phyloP scores from a whole-genome alignment of 331 rosid genomes.

The Malus hybrid region DNA sequence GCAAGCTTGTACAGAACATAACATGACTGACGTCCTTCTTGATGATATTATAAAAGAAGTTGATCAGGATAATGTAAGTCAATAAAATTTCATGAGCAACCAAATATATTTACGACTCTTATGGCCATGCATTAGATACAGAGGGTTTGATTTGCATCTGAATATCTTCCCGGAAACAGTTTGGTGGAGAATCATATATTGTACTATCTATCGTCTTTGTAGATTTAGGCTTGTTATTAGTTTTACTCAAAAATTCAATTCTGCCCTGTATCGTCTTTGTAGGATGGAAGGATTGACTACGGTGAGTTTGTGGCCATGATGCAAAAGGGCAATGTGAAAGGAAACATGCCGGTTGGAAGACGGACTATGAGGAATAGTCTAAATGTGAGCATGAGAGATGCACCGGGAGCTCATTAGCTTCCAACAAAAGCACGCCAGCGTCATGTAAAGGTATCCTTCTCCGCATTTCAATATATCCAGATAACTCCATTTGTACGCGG shows the following conservation, averaged over 20 bases:
- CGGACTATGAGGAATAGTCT: conserved; percentile 97
- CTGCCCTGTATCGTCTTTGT: conserved; percentile 1
- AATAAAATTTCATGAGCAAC: background rate
- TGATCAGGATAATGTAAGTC: conserved; percentile 93
- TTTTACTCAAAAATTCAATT: background rate
- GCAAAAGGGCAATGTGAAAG: conserved; percentile 94
- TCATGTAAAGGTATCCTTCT: conserved; percentile 35
- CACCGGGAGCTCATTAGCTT: conserved; percentile 63
- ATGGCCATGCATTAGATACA: background rate
- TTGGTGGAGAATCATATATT: background rate
- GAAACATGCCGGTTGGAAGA: conserved; percentile 77
- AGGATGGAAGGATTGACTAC: conserved; percentile 99
- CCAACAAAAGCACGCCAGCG: conserved; percentile 16
- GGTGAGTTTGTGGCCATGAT: conserved; percentile 98
- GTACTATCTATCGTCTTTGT: background rate
- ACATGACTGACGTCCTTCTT: conserved; percentile 79
- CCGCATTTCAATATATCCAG: background rate
- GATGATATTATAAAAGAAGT: conserved; percentile 96
- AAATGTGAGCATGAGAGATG: conserved; percentile 97
- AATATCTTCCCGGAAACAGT: background rate
- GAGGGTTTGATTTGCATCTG: too few species aligned
- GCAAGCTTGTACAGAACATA: conserved; percentile 94
- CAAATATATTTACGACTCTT: background rate
- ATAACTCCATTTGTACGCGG: background rate
- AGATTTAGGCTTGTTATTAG: background rate